phyloP scores from a whole-genome alignment of 2,329 filamentous ascomycete species.

The Botrytis sinoallii region DNA sequence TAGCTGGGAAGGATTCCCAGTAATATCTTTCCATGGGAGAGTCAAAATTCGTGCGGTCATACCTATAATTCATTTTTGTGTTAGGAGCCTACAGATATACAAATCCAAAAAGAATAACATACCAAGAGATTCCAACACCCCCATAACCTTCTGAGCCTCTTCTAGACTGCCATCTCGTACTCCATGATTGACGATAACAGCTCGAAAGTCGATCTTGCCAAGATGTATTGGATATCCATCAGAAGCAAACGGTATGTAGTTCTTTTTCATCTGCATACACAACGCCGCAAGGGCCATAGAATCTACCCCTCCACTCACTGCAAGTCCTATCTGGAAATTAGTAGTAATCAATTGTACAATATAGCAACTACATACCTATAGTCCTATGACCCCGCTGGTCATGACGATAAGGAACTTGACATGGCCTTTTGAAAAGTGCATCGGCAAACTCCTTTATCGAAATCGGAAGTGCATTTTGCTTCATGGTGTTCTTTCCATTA shows the following conservation, averaged over 20 bases:
- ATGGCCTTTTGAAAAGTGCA: conserved; percentile 24
- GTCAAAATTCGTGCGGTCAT: conserved; percentile 34
- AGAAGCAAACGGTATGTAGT: conserved; percentile 5
- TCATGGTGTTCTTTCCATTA: conserved; percentile 16
- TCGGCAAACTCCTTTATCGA: conserved; percentile 24
- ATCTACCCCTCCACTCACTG: conserved; percentile 89
- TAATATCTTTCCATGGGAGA: conserved; percentile 51
- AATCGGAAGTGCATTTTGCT: conserved; percentile 21
- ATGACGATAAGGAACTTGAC: conserved; percentile 8
- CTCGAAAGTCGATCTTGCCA: conserved; percentile 39
- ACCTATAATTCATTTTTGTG: conserved; percentile 24
- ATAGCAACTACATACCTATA: conserved; percentile 3
- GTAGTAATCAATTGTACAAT: neutral
- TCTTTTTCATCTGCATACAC: conserved; percentile 48
- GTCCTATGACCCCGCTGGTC: neutral
- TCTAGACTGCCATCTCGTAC: conserved; percentile 50
- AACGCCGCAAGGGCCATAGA: conserved; percentile 93
- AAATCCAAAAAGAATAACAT: neutral
- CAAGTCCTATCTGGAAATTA: conserved; percentile 54
- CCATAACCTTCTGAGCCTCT: conserved; percentile 52
- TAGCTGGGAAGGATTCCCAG: conserved; percentile 42
- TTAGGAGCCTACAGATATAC: neutral
- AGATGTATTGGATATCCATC: neutral
- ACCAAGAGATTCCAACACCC: conserved; percentile 30
- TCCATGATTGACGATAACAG: conserved; percentile 56